Evolutionary conservation across 2,329 filamentous ascomycete species (phyloP).

Genomic region (Triangularia setosa): DNA sequence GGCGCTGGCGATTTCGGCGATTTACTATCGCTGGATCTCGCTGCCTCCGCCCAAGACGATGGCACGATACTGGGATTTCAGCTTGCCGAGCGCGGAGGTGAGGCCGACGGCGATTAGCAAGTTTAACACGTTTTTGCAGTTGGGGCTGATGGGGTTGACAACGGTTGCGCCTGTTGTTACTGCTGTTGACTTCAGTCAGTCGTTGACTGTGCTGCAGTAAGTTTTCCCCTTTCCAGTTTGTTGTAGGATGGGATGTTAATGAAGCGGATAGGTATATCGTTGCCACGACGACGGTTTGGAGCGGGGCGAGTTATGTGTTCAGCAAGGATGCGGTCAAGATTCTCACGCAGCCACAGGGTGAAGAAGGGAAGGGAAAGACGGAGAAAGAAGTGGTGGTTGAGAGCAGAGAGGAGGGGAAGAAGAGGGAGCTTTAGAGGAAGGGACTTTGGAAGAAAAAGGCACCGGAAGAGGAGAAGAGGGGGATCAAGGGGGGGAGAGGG

Average conservation of each 20-base stretch:
- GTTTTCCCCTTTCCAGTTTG: slow-evolving; percentile 31
- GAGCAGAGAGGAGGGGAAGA: slow-evolving; percentile 24
- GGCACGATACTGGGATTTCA: slow-evolving; percentile 93
- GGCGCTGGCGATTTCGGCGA: slow-evolving; percentile 75
- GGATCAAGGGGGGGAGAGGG: neutral
- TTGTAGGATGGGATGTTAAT: slow-evolving; percentile 3
- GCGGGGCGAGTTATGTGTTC: slow-evolving; percentile 86
- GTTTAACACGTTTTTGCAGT: slow-evolving; percentile 89
- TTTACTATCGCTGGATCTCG: slow-evolving; percentile 95
- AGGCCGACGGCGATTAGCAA: slow-evolving; percentile 81
- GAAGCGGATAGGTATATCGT: slow-evolving; percentile 64
- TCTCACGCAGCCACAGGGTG: slow-evolving; percentile 41
- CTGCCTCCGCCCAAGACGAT: slow-evolving; percentile 92
- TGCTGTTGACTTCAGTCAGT: slow-evolving; percentile 45
- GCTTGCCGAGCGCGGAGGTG: slow-evolving; percentile 80
- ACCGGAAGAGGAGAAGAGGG: slow-evolving; percentile 9
- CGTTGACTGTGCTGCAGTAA: slow-evolving; percentile 62
- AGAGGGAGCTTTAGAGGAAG: neutral
- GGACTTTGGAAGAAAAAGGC: slow-evolving; percentile 4
- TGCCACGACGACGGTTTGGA: slow-evolving; percentile 87
- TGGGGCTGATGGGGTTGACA: slow-evolving; percentile 79
- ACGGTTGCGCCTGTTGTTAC: slow-evolving; percentile 74
- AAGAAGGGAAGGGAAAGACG: slow-evolving; percentile 11
- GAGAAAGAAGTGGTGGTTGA: slow-evolving; percentile 25
- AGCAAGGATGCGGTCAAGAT: slow-evolving; percentile 92